Evolutionary conservation across 2,329 filamentous ascomycete genomes (phyloP).

Genomic region (Furcasterigmium sp.): DNA sequence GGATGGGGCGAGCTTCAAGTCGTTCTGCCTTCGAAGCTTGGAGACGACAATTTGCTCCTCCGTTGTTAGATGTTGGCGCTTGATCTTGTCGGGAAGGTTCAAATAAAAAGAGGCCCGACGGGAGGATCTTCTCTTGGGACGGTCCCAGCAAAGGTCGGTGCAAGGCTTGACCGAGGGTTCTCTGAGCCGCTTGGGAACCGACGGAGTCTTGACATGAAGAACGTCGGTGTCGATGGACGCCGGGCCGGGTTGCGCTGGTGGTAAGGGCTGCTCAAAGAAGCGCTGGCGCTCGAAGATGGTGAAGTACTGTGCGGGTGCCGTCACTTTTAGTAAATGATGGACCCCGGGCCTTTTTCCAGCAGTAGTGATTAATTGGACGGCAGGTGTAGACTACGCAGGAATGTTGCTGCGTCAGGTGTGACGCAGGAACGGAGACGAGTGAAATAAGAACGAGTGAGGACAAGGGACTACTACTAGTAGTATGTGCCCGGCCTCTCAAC

Average conservation of each 20-base stretch:
- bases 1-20: constrained; percentile 33
- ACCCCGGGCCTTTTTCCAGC: no score
- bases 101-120: constrained; percentile 55
- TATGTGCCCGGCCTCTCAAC: background rate
- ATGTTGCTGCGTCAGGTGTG: constrained; percentile 4
- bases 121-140: constrained; percentile 21
- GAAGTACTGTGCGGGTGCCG: constrained; percentile 53
- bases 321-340: constrained; percentile 8
- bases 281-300: constrained; percentile 66
- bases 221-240: constrained; percentile 4
- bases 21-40: constrained; percentile 38
- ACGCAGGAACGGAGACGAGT: constrained; percentile 25
- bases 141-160: constrained; percentile 24
- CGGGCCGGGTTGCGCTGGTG: background rate
- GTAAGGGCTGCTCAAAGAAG: constrained; percentile 29
- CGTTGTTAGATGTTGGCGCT: constrained; percentile 62
- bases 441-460: no score
- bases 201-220: background rate
- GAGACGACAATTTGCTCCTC: constrained; percentile 65
- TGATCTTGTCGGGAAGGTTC: constrained; percentile 67
- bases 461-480: no score
- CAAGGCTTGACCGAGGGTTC: constrained; percentile 9
- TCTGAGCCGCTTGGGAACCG: constrained; percentile 7
- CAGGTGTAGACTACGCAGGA: background rate
- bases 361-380: constrained; percentile 5